Evolutionary conservation across 495 filamentous ascomycete genomes (phyloP).

Genomic region (Penicillium riverlandense): DNA sequence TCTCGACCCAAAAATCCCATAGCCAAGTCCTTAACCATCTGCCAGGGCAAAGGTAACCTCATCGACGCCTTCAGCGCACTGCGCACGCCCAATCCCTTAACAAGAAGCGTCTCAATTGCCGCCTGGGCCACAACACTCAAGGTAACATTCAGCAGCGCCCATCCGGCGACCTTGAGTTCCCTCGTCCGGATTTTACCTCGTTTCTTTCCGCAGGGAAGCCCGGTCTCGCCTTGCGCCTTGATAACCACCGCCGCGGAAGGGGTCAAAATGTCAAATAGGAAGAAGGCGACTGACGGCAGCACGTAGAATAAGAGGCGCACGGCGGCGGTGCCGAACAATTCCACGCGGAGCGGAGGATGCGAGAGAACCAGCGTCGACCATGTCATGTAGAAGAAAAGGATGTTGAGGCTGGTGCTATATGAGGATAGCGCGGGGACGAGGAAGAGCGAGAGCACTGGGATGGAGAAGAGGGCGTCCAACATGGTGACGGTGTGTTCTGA

Average conservation of each 20-base stretch:
- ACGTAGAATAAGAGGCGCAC: slow-evolving; percentile 68
- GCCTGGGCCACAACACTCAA: slow-evolving; percentile 51
- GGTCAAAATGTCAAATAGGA: slow-evolving; percentile 61
- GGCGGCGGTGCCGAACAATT: slow-evolving; percentile 60
- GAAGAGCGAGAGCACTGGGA: slow-evolving; percentile 63
- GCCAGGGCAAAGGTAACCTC: slow-evolving; percentile 55
- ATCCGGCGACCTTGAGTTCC: slow-evolving; percentile 37
- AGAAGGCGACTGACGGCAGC: slow-evolving; percentile 64
- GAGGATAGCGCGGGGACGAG: slow-evolving; percentile 47
- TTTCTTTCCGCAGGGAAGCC: slow-evolving; percentile 53
- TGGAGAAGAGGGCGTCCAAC: slow-evolving; percentile 59
- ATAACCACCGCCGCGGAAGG: slow-evolving; percentile 59
- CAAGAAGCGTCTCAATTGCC: slow-evolving; percentile 48
- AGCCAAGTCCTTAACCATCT: slow-evolving; percentile 45
- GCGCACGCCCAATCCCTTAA: slow-evolving; percentile 37
- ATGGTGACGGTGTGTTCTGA: background rate
- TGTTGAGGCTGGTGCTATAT: slow-evolving; percentile 73
- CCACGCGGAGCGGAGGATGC: slow-evolving; percentile 67
- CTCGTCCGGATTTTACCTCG: slow-evolving; percentile 22
- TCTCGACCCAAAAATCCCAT: slow-evolving; percentile 48
- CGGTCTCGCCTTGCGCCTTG: slow-evolving; percentile 61
- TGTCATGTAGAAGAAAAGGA: slow-evolving; percentile 84
- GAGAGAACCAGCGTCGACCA: slow-evolving; percentile 80
- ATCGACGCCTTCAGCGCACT: slow-evolving; percentile 53
- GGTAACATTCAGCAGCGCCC: slow-evolving; percentile 60